Conservation (phyloP, 441 rosid genomes). For the Sinapis alba region DNA sequence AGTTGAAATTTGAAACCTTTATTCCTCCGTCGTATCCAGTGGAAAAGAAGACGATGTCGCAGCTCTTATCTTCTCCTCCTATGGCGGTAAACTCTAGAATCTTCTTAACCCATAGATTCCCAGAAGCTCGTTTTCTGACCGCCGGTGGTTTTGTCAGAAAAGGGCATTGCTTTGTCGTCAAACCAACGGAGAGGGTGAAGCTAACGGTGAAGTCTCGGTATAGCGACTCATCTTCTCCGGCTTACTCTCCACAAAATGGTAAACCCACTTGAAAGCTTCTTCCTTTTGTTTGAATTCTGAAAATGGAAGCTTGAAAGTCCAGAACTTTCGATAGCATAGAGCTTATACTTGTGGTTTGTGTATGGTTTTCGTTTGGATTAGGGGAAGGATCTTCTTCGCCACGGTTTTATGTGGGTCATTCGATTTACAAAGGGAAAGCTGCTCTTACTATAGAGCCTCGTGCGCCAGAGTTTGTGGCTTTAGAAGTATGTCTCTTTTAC, state of each 20-base stretch:
- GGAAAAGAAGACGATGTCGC: constrained; percentile 48
- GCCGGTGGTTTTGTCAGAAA: constrained; percentile 30
- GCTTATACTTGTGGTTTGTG: not conserved
- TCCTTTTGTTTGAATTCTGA: not conserved
- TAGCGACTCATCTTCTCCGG: constrained; percentile 35
- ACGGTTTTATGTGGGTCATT: constrained; percentile 72
- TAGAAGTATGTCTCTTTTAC: constrained; percentile 53
- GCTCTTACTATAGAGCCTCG: constrained; percentile 83
- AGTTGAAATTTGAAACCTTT: constrained; percentile 1
- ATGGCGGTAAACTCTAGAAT: constrained; percentile 20
- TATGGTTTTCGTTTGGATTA: constrained; percentile 29
- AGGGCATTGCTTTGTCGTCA: constrained; percentile 22
- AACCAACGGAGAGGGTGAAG: constrained; percentile 28
- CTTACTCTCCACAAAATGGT: constrained; percentile 37
- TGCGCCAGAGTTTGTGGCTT: constrained; percentile 78
- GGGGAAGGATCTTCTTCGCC: constrained; percentile 55
- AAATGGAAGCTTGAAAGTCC: not conserved
- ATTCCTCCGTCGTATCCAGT: constrained; percentile 9
- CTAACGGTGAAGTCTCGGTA: constrained; percentile 58
- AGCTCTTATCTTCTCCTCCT: constrained; percentile 46
- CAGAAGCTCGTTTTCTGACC: constrained; percentile 21
- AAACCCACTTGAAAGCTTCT: not conserved
- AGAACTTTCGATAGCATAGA: not conserved
- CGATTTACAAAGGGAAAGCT: constrained; percentile 96
- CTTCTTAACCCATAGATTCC: constrained; percentile 44